These are phyloP conservation scores for Globisporangium acanthophoron DNA, from an alignment of 352 stramenopile species.

Conservation along the genomic window DNA sequence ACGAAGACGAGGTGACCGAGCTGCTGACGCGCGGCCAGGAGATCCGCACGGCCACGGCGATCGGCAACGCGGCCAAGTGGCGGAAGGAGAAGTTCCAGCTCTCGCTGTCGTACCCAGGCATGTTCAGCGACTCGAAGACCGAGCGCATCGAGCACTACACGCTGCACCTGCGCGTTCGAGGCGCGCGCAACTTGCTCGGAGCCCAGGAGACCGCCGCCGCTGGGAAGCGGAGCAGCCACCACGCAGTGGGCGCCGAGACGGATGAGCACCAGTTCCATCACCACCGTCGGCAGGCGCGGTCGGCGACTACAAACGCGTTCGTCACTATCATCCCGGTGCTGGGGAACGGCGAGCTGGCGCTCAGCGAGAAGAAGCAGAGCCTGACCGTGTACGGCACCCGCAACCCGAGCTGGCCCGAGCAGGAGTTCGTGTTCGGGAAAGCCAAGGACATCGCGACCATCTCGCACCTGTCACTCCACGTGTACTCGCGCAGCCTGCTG, in stretches of 20 bases:
- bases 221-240: neutral
- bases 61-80: conserved; percentile 33
- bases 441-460: conserved; percentile 39
- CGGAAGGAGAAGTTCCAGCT: conserved; percentile 58
- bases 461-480: conserved; percentile 60
- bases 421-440: conserved; percentile 65
- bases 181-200: conserved; percentile 36
- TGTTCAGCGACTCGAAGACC: conserved; percentile 40
- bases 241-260: neutral
- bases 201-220: neutral
- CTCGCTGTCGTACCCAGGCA: conserved; percentile 55
- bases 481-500: conserved; percentile 53
- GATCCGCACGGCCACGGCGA: conserved; percentile 34
- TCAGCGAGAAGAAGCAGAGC: conserved; percentile 45
- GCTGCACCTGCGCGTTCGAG: conserved; percentile 40
- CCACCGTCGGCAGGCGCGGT: conserved; percentile 7
- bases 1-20: conserved; percentile 47
- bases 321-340: conserved; percentile 66
- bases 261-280: conserved; percentile 4
- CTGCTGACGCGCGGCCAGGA: conserved; percentile 28
- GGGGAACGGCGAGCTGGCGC: conserved; percentile 29
- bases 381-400: conserved; percentile 61
- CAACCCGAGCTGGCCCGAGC: conserved; percentile 51
- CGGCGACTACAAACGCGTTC: conserved; percentile 39
- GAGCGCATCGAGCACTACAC: conserved; percentile 27